A percentile compares a stretch with the other conserved stretches of the same genome.
Evolutionary conservation across 73 alveolate species (phyloP).

Genomic region (Paramecium bursaria): DNA sequence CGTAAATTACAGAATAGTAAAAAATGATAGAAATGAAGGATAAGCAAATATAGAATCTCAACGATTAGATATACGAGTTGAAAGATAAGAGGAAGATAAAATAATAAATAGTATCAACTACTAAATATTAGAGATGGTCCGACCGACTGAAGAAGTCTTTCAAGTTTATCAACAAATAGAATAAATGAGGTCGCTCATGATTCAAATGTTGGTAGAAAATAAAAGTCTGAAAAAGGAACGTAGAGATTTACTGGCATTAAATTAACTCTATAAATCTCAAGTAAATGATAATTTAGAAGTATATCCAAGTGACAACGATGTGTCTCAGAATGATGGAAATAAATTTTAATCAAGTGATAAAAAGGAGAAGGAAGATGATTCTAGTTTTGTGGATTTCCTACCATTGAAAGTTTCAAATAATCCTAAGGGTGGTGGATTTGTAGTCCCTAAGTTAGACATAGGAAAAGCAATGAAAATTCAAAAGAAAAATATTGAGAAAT

Average conservation of each 20-base stretch:
- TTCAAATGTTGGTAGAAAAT: conserved; percentile 4
- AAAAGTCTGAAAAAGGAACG: conserved; percentile 4
- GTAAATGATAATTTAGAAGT: too few species aligned
- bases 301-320: too few species aligned
- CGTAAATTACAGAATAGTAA: conserved; percentile 9
- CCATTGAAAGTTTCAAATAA: conserved; percentile 32
- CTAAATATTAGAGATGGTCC: conserved; percentile 1
- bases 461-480: conserved; percentile 22
- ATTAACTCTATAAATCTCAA: not conserved
- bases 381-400: conserved; percentile 41
- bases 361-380: conserved; percentile 24
- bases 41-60: not conserved
- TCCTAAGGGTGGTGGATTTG: not conserved
- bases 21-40: conserved; percentile 11
- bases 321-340: too few species aligned
- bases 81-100: conserved; percentile 16
- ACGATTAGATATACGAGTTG: conserved; percentile 7
- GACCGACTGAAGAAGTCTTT: conserved; percentile 41
- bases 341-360: too few species aligned
- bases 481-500: conserved; percentile 13
- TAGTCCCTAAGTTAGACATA: conserved; percentile 36
- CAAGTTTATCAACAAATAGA: conserved; percentile 26
- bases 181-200: conserved; percentile 48
- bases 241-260: not conserved
- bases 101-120: conserved; percentile 18